A percentile compares a stretch with the other conserved stretches of the same genome.
Evolutionary conservation across 805 yeast genomes (phyloP).

Genomic region (Ogataea minuta): DNA sequence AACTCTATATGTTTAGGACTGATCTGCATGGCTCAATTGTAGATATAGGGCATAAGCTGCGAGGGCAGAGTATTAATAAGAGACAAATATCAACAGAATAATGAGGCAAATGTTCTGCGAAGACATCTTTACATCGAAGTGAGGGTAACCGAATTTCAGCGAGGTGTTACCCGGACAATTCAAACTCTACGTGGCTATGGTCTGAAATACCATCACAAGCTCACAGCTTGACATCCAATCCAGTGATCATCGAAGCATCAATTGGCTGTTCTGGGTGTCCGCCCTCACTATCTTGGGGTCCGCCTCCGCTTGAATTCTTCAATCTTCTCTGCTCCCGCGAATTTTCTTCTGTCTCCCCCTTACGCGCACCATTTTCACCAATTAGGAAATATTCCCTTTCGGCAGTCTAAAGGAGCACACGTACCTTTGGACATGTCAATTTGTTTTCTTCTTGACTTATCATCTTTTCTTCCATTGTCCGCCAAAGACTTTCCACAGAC

Average conservation of each 20-base stretch:
- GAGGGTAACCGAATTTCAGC: slow-evolving; percentile 12
- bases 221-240: too few species aligned
- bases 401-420: slow-evolving; percentile 10
- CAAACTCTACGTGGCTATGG: too few species aligned
- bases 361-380: slow-evolving; percentile 4
- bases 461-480: slow-evolving; percentile 13
- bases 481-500: slow-evolving; percentile 9
- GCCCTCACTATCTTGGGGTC: too few species aligned
- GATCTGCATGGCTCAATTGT: slow-evolving; percentile 53
- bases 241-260: too few species aligned
- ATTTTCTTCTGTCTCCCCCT: neutral
- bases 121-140: slow-evolving; percentile 11
- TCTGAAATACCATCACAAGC: too few species aligned
- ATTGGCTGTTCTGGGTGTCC: too few species aligned
- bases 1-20: slow-evolving; percentile 72
- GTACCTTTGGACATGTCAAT: slow-evolving; percentile 10
- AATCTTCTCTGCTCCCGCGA: too few species aligned
- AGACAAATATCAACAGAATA: slow-evolving; percentile 12
- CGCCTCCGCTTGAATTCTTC: too few species aligned
- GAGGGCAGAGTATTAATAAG: slow-evolving; percentile 7
- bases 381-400: slow-evolving; percentile 12
- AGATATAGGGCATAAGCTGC: slow-evolving; percentile 4
- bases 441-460: slow-evolving; percentile 7
- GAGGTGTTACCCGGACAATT: slow-evolving; percentile 8
- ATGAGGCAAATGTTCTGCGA: slow-evolving; percentile 14